These are phyloP conservation scores for Cylindricascospora bacillispora DNA, from an alignment of 1,139 yeast genomes.

Conservation along the genomic window DNA sequence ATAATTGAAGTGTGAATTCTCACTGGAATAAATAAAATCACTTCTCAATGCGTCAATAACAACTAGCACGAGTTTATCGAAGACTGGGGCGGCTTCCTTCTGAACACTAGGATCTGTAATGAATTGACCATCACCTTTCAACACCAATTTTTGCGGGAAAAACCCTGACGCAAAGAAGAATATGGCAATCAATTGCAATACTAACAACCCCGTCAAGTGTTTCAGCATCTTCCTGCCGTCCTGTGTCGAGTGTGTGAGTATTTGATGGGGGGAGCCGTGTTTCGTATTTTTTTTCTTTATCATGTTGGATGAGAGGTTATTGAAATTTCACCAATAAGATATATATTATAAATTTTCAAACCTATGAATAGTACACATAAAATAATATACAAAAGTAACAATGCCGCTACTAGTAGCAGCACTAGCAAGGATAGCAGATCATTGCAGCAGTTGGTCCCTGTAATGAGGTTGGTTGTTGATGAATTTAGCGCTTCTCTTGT, in stretches of 20 bases:
- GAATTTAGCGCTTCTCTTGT: conserved; percentile 69
- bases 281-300: too few relatives aligned
- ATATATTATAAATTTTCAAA: too few relatives aligned
- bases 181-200: conserved; percentile 2
- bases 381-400: too few relatives aligned
- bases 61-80: conserved; percentile 60
- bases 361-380: too few relatives aligned
- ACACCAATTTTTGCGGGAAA: conserved; percentile 4
- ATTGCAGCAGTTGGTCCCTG: conserved; percentile 86
- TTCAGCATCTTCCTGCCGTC: too few relatives aligned
- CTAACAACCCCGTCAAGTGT: too few relatives aligned
- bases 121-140: conserved; percentile 2
- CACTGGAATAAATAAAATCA: conserved; percentile 64
- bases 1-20: conserved; percentile 44
- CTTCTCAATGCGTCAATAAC: conserved; percentile 89
- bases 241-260: too few relatives aligned
- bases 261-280: too few relatives aligned
- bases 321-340: too few relatives aligned
- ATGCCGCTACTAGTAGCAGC: too few relatives aligned
- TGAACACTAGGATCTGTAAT: background rate
- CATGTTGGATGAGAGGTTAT: too few relatives aligned
- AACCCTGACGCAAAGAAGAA: conserved; percentile 3
- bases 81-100: conserved; percentile 31
- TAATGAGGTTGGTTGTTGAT: conserved; percentile 82
- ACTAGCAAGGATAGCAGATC: too few relatives aligned